Percentiles rank a stretch among this genome's conserved stretches.
phyloP scores from a whole-genome alignment of 2,329 filamentous ascomycete species.

The Aureobasidium sp. region DNA sequence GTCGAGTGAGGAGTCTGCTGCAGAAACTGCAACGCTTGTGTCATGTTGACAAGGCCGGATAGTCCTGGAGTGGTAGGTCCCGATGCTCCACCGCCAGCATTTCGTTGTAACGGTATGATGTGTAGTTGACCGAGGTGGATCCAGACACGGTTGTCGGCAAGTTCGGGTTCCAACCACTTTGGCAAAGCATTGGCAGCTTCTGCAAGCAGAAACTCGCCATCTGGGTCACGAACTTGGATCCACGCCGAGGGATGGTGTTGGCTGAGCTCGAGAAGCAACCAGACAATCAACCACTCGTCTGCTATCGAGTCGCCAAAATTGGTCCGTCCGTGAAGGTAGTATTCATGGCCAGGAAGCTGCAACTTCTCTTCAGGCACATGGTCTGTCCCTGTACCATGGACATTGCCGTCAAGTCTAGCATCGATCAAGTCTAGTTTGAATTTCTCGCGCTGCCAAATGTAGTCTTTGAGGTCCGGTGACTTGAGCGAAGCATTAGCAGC shows the following conservation, averaged over 20 bases:
- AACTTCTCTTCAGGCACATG: neutral
- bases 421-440: conserved; percentile 53
- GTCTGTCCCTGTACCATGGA: neutral
- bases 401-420: conserved; percentile 33
- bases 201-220: conserved; percentile 91
- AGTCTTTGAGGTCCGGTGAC: conserved; percentile 58
- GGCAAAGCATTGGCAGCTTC: conserved; percentile 86
- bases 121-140: conserved; percentile 67
- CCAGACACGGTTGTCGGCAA: conserved; percentile 84
- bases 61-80: conserved; percentile 7
- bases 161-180: conserved; percentile 83
- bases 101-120: conserved; percentile 52
- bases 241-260: conserved; percentile 64
- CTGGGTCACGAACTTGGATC: conserved; percentile 74
- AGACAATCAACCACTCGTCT: conserved; percentile 96
- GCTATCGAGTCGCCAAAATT: conserved; percentile 92
- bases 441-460: conserved; percentile 88
- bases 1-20: conserved; percentile 47
- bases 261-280: conserved; percentile 73
- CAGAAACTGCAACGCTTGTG: conserved; percentile 57
- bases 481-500: conserved; percentile 55
- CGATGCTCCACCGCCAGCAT: neutral
- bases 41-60: conserved; percentile 47
- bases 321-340: conserved; percentile 58
- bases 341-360: conserved; percentile 14